A percentile compares a stretch with the other conserved stretches of the same genome.
These are phyloP conservation scores for Podospora sp. DNA, from an alignment of 495 filamentous ascomycete species.

Conservation along the genomic window DNA sequence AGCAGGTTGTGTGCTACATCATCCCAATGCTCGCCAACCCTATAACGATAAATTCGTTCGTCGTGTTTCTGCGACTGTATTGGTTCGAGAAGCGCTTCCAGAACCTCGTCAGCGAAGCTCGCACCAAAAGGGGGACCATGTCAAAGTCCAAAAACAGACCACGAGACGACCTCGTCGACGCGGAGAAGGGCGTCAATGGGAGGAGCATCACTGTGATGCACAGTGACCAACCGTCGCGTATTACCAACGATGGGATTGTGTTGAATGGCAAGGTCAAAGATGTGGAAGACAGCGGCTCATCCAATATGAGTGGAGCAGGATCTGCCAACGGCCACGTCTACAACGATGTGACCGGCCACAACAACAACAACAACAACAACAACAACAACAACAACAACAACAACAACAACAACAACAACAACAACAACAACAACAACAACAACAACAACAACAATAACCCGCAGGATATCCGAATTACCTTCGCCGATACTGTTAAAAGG, in stretches of 20 bases:
- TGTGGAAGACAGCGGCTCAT: slow-evolving; percentile 19
- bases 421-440: too few relatives aligned
- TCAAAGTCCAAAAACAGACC: slow-evolving; percentile 58
- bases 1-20: slow-evolving; percentile 73
- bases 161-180: slow-evolving; percentile 55
- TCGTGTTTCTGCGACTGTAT: slow-evolving; percentile 90
- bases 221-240: slow-evolving; percentile 45
- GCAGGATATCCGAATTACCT: slow-evolving; percentile 52
- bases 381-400: neutral
- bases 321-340: slow-evolving; percentile 22
- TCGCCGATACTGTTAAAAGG: slow-evolving; percentile 61
- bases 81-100: slow-evolving; percentile 95
- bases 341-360: slow-evolving; percentile 27
- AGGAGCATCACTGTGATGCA: slow-evolving; percentile 76
- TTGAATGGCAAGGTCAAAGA: slow-evolving; percentile 25
- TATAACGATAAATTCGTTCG: slow-evolving; percentile 83
- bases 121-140: slow-evolving; percentile 45
- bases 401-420: neutral
- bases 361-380: too few relatives aligned
- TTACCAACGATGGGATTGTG: slow-evolving; percentile 52
- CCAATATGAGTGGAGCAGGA: slow-evolving; percentile 1
- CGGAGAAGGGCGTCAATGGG: slow-evolving; percentile 70
- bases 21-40: slow-evolving; percentile 78
- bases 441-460: slow-evolving; percentile 14
- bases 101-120: slow-evolving; percentile 60